A percentile compares a stretch with the other conserved stretches of the same genome.
Evolutionary conservation across 768 basidiomycete species (phyloP).

Genomic region (Lentinula boryana): DNA sequence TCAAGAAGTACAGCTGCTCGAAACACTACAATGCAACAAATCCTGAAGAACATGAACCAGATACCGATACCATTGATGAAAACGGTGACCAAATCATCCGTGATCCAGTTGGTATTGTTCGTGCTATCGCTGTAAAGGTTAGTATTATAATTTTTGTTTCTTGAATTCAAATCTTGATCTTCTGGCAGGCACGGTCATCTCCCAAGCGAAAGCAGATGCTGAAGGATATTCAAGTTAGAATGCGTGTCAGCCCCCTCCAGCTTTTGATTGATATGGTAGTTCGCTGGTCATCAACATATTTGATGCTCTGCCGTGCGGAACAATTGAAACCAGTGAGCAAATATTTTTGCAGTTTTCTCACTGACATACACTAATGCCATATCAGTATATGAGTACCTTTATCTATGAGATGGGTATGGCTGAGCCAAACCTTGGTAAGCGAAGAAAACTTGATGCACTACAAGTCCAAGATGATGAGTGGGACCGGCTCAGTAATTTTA

Average conservation of each 20-base stretch:
- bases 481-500: conserved; percentile 13
- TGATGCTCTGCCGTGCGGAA: conserved; percentile 18
- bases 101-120: too few species aligned
- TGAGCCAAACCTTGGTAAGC: conserved; percentile 13
- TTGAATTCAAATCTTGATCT: background rate
- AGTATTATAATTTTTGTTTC: background rate
- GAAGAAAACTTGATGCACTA: conserved; percentile 11
- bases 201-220: conserved; percentile 18
- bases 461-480: conserved; percentile 17
- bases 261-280: conserved; percentile 20
- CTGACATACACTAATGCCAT: conserved; percentile 6
- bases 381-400: conserved; percentile 16
- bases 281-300: conserved; percentile 21
- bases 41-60: too few species aligned
- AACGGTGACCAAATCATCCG: too few species aligned
- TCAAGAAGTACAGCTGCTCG: too few species aligned
- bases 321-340: conserved; percentile 11
- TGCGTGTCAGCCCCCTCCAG: background rate
- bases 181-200: conserved; percentile 15
- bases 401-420: conserved; percentile 15
- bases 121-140: conserved; percentile 21
- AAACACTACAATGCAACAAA: too few species aligned
- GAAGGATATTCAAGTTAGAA: conserved; percentile 12
- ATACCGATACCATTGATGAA: too few species aligned
- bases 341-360: background rate